Evolutionary conservation across 1,284 basidiomycete genomes (phyloP), one percentile per base, ranked within the genome.

Genomic region (Exsudoporus floridanus): DNA sequence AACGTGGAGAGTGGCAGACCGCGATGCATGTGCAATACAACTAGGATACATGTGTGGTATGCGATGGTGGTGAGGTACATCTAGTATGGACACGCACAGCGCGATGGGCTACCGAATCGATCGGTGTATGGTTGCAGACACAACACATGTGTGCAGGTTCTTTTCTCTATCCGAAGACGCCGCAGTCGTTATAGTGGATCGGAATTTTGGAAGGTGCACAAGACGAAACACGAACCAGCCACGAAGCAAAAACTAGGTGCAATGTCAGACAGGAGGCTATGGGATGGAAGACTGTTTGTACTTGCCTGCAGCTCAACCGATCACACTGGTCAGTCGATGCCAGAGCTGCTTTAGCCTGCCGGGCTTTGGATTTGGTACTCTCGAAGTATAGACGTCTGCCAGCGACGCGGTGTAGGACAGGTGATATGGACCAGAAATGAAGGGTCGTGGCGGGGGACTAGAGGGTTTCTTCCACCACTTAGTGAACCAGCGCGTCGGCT

Each of bases 381-480:
- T 57, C n/a, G 46, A 21, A 44, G 46, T 19, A 49, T 60, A 27
- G 30, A 50, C 54, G 42, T 70, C 69, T 46, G 53, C 69, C 60
- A 70, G 69, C 37, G 67, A 72, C 50, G 70, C 36, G 21, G 67
- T 39, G 18, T 58, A 55, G 13, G 65, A 70, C 8, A 69, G 35
- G 47, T 57, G 57, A 52, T 72, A 69, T 33, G 67, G 67, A 9
- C 67, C 67, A 5, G 67, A 69, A 42, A 69, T 72, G 28, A 51
- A 35, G 25, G 67, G 67, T 9, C 69, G 62, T 42, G 64, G 54
- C 1, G 63, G 57, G 10, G 60, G 55, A 27, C 33, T 30, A 5
- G 63, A 25, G 2, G 65, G 23, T 35, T 27, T 65, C 37, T 50
- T 69, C 62, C 64, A 70, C 63, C 66, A 71, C 31, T 44, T 62